These are phyloP conservation scores for Ormosia emarginata DNA, from an alignment of 306 rosid species.

Conservation along the genomic window DNA sequence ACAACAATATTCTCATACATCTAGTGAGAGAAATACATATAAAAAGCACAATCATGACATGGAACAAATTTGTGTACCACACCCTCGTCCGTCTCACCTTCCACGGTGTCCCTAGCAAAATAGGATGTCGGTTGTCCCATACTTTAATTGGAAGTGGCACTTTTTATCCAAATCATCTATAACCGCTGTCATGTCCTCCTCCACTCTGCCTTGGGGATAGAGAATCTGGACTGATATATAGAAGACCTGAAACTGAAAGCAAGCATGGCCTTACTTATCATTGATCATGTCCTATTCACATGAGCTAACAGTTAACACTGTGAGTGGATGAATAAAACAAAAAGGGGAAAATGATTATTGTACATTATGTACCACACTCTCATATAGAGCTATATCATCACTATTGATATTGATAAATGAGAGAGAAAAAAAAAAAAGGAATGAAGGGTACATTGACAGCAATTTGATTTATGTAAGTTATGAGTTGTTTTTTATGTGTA, in stretches of 20 bases:
- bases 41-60: slow-evolving; percentile 10
- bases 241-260: neutral
- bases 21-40: neutral
- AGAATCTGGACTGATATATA: neutral
- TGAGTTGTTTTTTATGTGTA: too few relatives aligned
- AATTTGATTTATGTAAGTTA: neutral
- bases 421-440: neutral
- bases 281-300: neutral
- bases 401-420: neutral
- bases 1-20: too few relatives aligned
- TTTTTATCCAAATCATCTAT: slow-evolving; percentile 23
- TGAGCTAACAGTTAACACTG: neutral
- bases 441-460: neutral
- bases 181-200: slow-evolving; percentile 16
- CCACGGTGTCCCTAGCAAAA: neutral
- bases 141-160: neutral
- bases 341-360: neutral
- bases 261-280: neutral
- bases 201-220: slow-evolving; percentile 10
- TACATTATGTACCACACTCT: neutral
- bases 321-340: neutral
- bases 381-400: neutral
- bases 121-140: slow-evolving; percentile 8
- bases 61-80: slow-evolving; percentile 10
- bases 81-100: slow-evolving; percentile 5